A percentile compares a stretch with the other conserved stretches of the same genome.
These are phyloP conservation scores for Talaromyces nanjingensis DNA, from an alignment of 495 filamentous ascomycete genomes.

Conservation along the genomic window DNA sequence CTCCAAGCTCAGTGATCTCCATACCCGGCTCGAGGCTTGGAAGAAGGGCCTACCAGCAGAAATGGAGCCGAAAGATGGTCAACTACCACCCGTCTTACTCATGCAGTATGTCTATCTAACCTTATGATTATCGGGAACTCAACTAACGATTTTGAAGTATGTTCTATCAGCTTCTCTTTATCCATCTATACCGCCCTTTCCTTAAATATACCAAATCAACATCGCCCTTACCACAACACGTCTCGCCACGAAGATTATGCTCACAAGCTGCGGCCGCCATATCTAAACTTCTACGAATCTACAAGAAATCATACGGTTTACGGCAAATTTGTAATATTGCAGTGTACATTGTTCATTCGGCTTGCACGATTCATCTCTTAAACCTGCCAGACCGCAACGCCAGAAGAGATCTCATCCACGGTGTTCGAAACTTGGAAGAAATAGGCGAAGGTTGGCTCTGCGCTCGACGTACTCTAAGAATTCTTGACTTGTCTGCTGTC, in stretches of 20 bases:
- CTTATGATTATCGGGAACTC: not conserved
- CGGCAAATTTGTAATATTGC: slow-evolving; percentile 92
- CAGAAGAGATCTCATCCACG: slow-evolving; percentile 79
- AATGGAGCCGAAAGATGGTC: slow-evolving; percentile 82
- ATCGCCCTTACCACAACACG: slow-evolving; percentile 78
- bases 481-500: slow-evolving; percentile 74
- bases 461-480: slow-evolving; percentile 75
- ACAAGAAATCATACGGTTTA: slow-evolving; percentile 85
- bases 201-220: slow-evolving; percentile 76
- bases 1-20: slow-evolving; percentile 87
- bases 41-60: slow-evolving; percentile 78
- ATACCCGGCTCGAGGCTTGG: slow-evolving; percentile 88
- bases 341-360: slow-evolving; percentile 90
- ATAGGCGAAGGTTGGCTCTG: slow-evolving; percentile 94
- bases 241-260: slow-evolving; percentile 86
- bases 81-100: slow-evolving; percentile 78
- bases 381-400: slow-evolving; percentile 89
- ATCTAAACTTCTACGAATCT: slow-evolving; percentile 85
- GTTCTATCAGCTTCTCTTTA: slow-evolving; percentile 94
- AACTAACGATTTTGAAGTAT: slow-evolving; percentile 55
- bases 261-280: slow-evolving; percentile 81
- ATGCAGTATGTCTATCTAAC: slow-evolving; percentile 66
- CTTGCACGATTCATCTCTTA: slow-evolving; percentile 89
- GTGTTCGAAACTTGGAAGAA: slow-evolving; percentile 88
- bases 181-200: slow-evolving; percentile 95